Base-by-base conservation (phyloP, 164 flowering plant genomes). In the Vitis cinerea region DNA sequence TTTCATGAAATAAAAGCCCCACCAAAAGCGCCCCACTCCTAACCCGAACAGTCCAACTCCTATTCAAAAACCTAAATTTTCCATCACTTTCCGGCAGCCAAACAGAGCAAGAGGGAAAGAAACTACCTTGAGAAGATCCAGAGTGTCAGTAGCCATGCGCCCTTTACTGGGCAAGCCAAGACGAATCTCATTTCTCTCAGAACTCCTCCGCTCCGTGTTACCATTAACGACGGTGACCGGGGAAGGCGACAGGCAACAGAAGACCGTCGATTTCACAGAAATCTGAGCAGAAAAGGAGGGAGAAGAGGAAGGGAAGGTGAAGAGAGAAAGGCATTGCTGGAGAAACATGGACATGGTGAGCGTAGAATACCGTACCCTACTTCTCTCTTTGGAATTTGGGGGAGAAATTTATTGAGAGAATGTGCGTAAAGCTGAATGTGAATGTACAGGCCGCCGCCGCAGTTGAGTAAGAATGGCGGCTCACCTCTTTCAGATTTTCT, bases 131-230 rank as follows among this genome's bases (percentile, higher is more conserved):
- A 95, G 94, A 31, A 95, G 90, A 13, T 90, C 92, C 8, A 91
- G 90, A 51, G 97, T 89, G 52, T 93, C 97, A 0, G 84, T 10
- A 0, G 97, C 92, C 91, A 95, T 86, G 16, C 98, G 88, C 23
- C 99, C 99, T 75, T 95, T 93, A 77, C 98, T 92, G 1, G 99
- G 99, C 79, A 93, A 81, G 0, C 99, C 98, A 12, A 93, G 77
- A 13, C 99, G 93, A 62, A 90, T 81, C 69, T 82, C 89, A 30
- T 56, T 67, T 67, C 99, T 78, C n/a, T 86, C 83, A 0, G 72
- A 8, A 7, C 60, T 59, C 29, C 69, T 74, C 1, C 53, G 55
- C 1, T 75, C 84, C 4, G 69, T 16, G 2, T 56, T 75, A 1
- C 84, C 86, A 65, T 83, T 81, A 1, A 81, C 75, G 3, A 77